Base-by-base conservation (phyloP, 2,329 filamentous ascomycete genomes). In the Pseudohalonectria lignicola region DNA sequence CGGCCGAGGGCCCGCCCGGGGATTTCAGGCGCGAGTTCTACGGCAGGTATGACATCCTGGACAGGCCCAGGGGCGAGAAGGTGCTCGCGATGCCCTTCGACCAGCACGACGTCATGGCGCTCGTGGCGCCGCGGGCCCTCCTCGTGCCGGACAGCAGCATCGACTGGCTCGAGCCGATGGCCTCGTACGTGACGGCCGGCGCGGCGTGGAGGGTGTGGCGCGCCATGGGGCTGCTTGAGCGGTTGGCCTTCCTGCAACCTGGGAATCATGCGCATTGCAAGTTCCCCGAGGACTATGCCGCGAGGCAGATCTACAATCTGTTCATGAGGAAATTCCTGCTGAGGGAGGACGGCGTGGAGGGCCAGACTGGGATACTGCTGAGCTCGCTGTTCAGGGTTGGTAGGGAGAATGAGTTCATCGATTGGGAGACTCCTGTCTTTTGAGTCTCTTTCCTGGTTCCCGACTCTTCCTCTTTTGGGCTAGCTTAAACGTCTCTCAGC, bases 1-100 rank as follows among this genome's bases (percentile, higher is more conserved):
- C 63, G 1, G 82, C 63, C 30, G 49, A 56, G 39, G 52, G 55
- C 74, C 39, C 36, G 5, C 60, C 65, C 3, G 49, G 58, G 21
- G 55, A 71, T 51, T 71, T 71, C 36, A 56, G 69, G 4, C 54
- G 47, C 7, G 67, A 69, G 67, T 68, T 69, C 55, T 61, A 62
- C 7, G 55, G 53, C 1, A 47, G 49, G 9, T 70, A 71, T 50
- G 57, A 66, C 29, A n/a, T n/a, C n/a, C n/a, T n/a, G n/a, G n/a
- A n/a, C n/a, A n/a, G n/a, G n/a, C 79, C 65, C 28, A 53, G 57
- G 41, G 55, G 57, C 70, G 69, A 77, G 57, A 61, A 44, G 32
- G 54, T 59, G 37, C 57, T 55, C 37, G 53, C 55, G 39, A 51
- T 70, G 6, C 63, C 67, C 4, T 58, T 64, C 39, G 67, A 71